A percentile compares a stretch with the other conserved stretches of the same genome.
Conservation (phyloP, 768 basidiomycete genomes). For the Russula vinacea region DNA sequence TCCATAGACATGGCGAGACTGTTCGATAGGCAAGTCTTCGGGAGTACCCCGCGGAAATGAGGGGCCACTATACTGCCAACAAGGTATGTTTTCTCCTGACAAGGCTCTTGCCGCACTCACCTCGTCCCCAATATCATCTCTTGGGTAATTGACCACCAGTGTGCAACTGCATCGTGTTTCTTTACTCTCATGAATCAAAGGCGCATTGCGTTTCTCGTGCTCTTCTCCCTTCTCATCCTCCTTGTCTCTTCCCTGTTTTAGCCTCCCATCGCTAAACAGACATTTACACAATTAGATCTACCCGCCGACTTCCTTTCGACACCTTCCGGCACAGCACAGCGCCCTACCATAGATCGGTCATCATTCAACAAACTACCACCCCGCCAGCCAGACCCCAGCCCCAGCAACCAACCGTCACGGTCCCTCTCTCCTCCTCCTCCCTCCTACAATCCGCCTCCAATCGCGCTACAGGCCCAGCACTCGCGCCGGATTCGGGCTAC, state of each 20-base stretch:
- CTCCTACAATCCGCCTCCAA: conserved; percentile 57
- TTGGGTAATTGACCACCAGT: conserved; percentile 49
- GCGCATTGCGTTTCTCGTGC: conserved; percentile 39
- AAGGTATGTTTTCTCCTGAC: conserved; percentile 51
- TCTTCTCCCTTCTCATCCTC: no score
- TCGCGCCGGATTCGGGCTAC: conserved; percentile 32
- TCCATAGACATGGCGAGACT: conserved; percentile 70
- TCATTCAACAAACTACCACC: background rate
- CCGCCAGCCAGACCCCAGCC: background rate
- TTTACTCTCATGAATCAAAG: conserved; percentile 82
- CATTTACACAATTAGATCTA: conserved; percentile 46
- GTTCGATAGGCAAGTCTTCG: conserved; percentile 82
- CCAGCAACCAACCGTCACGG: background rate
- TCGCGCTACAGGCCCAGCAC: conserved; percentile 43
- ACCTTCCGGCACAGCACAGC: conserved; percentile 79
- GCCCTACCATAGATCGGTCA: conserved; percentile 82
- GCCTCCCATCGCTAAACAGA: background rate
- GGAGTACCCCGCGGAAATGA: conserved; percentile 76
- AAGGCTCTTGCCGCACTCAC: background rate
- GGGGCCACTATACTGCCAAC: conserved; percentile 81
- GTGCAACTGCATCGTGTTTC: no score
- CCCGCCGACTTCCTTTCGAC: conserved; percentile 85
- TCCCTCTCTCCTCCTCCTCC: conserved; percentile 29
- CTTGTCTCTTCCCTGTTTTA: background rate
- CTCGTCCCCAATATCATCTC: conserved; percentile 70